Evolutionary conservation across 208 protist genomes (phyloP).

Genomic region (Crithidia expoeki): DNA sequence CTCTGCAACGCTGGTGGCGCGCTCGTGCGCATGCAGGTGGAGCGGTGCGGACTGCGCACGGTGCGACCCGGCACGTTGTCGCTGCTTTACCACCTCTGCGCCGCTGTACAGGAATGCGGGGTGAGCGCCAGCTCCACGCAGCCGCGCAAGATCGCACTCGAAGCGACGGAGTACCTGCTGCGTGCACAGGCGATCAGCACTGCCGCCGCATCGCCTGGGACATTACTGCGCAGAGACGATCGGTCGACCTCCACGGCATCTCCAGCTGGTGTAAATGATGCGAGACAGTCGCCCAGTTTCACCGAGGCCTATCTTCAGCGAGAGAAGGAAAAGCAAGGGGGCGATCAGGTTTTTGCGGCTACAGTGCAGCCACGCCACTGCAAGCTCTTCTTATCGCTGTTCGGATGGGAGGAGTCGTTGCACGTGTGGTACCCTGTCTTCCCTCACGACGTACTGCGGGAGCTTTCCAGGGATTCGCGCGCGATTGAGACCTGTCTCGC

Average conservation of each 20-base stretch:
- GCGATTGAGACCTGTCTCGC: constrained; percentile 36
- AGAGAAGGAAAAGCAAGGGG: background rate
- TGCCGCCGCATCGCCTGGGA: background rate
- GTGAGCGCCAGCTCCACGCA: background rate
- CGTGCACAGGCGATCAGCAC: background rate
- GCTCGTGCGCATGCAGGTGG: constrained; percentile 40
- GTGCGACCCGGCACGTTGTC: constrained; percentile 37
- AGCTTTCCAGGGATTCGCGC: constrained; percentile 35
- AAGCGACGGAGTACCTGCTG: constrained; percentile 36
- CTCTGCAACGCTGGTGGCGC: constrained; percentile 13
- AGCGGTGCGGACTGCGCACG: constrained; percentile 27
- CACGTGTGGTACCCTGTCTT: constrained; percentile 46
- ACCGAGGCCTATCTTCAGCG: background rate
- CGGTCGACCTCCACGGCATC: background rate
- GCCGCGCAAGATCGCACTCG: constrained; percentile 27
- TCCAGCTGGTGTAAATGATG: background rate
- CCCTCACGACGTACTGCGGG: constrained; percentile 35
- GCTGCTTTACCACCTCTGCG: constrained; percentile 54
- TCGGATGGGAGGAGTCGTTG: constrained; percentile 57
- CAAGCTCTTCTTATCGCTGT: constrained; percentile 39
- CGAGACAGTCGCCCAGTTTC: background rate
- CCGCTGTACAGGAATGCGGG: constrained; percentile 22
- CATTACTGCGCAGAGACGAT: background rate
- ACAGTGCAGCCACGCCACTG: constrained; percentile 35
- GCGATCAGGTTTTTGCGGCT: background rate